These are phyloP conservation scores for Boletus smithii DNA, from an alignment of 1,284 basidiomycete species.

Conservation along the genomic window DNA sequence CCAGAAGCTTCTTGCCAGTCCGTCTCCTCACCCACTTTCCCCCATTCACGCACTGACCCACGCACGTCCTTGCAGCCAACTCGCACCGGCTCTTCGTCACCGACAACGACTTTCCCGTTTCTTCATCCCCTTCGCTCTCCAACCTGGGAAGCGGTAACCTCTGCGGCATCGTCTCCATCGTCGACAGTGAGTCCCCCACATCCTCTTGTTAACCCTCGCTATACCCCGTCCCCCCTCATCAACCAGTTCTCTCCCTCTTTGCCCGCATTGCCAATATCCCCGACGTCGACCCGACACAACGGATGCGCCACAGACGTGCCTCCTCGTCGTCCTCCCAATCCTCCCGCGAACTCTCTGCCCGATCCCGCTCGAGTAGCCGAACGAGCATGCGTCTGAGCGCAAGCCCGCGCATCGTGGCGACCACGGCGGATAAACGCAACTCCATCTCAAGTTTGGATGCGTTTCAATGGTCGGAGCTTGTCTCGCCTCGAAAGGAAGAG, in stretches of 20 bases:
- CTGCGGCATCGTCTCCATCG: conserved; percentile 72
- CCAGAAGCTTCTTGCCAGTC: conserved; percentile 75
- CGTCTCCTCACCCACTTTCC: conserved; percentile 26
- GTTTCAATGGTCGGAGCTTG: conserved; percentile 34
- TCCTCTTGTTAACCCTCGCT: conserved; percentile 2
- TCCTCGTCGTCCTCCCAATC: conserved; percentile 61
- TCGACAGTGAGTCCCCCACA: conserved; percentile 55
- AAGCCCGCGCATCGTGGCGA: conserved; percentile 35
- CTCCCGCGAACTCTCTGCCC: conserved; percentile 28
- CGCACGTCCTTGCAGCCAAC: conserved; percentile 48
- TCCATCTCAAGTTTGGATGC: conserved; percentile 32
- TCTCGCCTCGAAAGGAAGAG: conserved; percentile 32
- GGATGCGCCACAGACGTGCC: conserved; percentile 69
- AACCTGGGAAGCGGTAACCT: conserved; percentile 44
- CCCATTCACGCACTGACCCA: conserved; percentile 1
- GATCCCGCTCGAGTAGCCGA: conserved; percentile 49
- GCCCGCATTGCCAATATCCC: conserved; percentile 66
- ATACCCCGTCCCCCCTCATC: not conserved
- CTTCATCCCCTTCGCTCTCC: conserved; percentile 44
- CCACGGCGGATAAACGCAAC: conserved; percentile 33
- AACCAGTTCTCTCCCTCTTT: conserved; percentile 68
- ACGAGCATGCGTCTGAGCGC: conserved; percentile 45
- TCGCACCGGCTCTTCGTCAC: conserved; percentile 76
- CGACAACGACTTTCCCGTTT: conserved; percentile 44
- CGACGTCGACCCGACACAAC: conserved; percentile 67